These are phyloP conservation scores for Daldinia decipiens DNA, from an alignment of 495 filamentous ascomycete genomes.

Conservation along the genomic window DNA sequence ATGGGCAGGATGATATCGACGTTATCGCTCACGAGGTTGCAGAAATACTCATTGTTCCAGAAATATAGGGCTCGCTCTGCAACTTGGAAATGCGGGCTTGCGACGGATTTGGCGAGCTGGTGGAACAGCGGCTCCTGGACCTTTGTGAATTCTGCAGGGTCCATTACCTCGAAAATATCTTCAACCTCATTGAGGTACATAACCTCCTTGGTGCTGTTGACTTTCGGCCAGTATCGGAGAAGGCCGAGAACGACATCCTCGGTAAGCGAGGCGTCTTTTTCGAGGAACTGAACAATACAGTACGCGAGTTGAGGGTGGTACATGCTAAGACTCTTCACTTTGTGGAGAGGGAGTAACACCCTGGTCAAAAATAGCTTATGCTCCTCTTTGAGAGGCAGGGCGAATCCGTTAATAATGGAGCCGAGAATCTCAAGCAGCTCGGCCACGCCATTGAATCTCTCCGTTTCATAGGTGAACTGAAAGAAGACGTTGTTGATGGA, in stretches of 20 bases:
- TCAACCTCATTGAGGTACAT: conserved; percentile 99
- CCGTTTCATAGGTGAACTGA: conserved; percentile 98
- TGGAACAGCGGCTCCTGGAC: conserved; percentile 98
- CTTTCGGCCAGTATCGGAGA: conserved; percentile 97
- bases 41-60: conserved; percentile 99
- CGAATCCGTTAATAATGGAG: conserved; percentile 99
- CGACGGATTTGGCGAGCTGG: conserved; percentile 96
- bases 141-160: conserved; percentile 97
- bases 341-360: conserved; percentile 92
- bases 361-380: conserved; percentile 98
- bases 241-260: conserved; percentile 98
- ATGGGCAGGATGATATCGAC: conserved; percentile 98
- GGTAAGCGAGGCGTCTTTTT: conserved; percentile 96
- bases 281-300: conserved; percentile 98
- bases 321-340: conserved; percentile 99
- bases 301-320: conserved; percentile 99
- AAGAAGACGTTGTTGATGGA: conserved; percentile 99
- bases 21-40: conserved; percentile 98
- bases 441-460: conserved; percentile 97
- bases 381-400: conserved; percentile 96
- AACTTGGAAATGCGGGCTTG: conserved; percentile 98
- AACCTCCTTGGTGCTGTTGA: conserved; percentile 99
- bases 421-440: conserved; percentile 96
- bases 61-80: conserved; percentile 98
- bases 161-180: conserved; percentile 99